Evolutionary conservation across 768 basidiomycete genomes (phyloP).

Genomic region (Calocera viscosa): DNA sequence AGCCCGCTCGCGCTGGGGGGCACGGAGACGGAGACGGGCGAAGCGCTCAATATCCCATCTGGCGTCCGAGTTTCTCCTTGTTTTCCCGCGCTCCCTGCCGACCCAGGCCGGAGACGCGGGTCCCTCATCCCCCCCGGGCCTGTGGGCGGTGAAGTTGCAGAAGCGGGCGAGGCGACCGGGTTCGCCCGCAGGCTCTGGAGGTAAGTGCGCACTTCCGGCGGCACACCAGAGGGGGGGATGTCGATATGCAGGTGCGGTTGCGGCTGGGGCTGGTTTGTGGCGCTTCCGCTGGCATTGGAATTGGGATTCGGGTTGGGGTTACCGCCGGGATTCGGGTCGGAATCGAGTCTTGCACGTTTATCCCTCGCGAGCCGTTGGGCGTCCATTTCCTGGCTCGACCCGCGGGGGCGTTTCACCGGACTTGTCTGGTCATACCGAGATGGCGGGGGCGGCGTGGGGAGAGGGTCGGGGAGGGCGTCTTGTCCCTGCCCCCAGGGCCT

Average conservation of each 20-base stretch:
- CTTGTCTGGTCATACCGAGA: no score
- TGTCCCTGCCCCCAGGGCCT: neutral
- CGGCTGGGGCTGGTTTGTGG: no score
- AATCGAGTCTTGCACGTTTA: no score
- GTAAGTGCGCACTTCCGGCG: neutral
- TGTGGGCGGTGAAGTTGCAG: no score
- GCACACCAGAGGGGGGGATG: neutral
- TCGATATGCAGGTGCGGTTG: neutral
- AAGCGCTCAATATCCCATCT: neutral
- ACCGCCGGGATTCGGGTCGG: no score
- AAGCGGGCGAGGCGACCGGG: neutral
- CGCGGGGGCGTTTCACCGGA: neutral
- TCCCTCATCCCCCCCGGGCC: no score
- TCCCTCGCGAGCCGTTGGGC: neutral
- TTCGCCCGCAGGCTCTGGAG: neutral
- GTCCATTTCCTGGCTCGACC: neutral
- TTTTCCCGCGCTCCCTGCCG: no score
- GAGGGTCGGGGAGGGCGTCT: neutral
- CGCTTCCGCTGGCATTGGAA: neutral
- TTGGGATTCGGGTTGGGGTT: no score
- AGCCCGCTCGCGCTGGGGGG: neutral
- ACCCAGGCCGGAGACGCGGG: no score
- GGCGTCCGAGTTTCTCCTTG: neutral
- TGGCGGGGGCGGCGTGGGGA: neutral
- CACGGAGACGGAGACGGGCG: neutral